Evolutionary conservation across 805 yeast species (phyloP), one percentile per base, ranked within the genome.

Genomic region (Ogataea populi-albae): DNA sequence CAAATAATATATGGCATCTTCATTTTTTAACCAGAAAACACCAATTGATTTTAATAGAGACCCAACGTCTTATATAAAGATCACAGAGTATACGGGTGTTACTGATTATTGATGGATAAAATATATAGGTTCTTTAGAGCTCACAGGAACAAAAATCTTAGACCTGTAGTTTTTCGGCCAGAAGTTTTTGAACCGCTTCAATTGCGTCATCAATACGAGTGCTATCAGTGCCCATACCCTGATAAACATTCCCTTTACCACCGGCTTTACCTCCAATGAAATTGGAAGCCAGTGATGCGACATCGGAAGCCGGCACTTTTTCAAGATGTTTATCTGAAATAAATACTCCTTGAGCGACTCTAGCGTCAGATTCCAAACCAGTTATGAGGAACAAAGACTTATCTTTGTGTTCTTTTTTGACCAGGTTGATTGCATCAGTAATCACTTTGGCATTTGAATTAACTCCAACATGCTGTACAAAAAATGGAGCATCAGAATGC

Each of bases 221-320:
- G 23, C 80, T 73, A 45, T 86, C 83, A 51, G 81, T 86, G 52
- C 98, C 98, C 80, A 87, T 84, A 65, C 99, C 99, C 69, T 93
- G 98, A 51, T 87, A 86, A 37, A 89, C 80, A 48, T 87, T 86
- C 46, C 96, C 98, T 66, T 87, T 93, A 63, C 99, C 99, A 67
- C 99, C 99, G 40, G 96, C 94, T 63, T 84, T 87, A 64, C 99
- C 99, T 47, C 98, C 99, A 50, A 93, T 78, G 52, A 71, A 68
- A 23, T 68, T 64, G 29, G 89, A 69, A 28, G 85, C 98, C 38
- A 73, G 66, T 35, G 71, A 64, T 21, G 94, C 94, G 49, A 88
- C 72, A 19, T 77, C 88, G 39, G 81, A 73, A 35, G 94, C 89
- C 46, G 81, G 73, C 15, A 87, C 70, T 57, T 79, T 73, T 30